These are phyloP conservation scores for Spiraea crenata DNA, from an alignment of 331 rosid species.

Conservation along the genomic window DNA sequence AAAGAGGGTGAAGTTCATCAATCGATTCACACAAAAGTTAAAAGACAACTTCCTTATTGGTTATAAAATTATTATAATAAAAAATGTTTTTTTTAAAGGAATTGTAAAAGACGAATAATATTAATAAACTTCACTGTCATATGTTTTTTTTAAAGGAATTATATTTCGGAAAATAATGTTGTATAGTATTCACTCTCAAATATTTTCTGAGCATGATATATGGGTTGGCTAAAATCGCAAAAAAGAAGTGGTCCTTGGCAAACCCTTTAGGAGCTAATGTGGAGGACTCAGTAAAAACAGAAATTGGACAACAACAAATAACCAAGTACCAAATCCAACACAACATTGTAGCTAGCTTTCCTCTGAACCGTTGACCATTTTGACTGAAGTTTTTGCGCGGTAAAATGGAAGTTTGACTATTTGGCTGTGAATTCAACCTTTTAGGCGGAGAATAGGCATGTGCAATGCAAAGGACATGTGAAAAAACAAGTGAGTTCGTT, in stretches of 20 bases:
- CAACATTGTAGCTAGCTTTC: not conserved
- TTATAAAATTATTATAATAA: not conserved
- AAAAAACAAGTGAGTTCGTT: not conserved
- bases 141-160: no score
- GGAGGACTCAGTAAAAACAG: not conserved
- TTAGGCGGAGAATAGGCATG: not conserved
- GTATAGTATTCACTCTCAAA: not conserved
- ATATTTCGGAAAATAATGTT: not conserved
- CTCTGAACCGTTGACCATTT: not conserved
- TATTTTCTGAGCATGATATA: not conserved
- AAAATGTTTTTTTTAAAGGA: no score
- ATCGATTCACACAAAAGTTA: constrained; percentile 1
- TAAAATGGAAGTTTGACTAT: not conserved
- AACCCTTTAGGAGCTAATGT: not conserved
- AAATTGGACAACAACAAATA: not conserved
- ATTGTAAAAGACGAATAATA: no score
- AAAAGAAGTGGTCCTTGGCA: constrained; percentile 2
- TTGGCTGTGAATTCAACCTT: not conserved
- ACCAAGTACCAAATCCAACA: not conserved
- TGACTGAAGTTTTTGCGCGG: not conserved
- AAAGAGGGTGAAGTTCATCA: constrained; percentile 15
- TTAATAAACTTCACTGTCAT: no score
- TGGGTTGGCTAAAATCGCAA: not conserved
- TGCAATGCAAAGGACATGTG: constrained; percentile 11
- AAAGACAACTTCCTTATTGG: not conserved